Conservation (phyloP, 176 grass and related monocot genomes). For the Juncus effusus region DNA sequence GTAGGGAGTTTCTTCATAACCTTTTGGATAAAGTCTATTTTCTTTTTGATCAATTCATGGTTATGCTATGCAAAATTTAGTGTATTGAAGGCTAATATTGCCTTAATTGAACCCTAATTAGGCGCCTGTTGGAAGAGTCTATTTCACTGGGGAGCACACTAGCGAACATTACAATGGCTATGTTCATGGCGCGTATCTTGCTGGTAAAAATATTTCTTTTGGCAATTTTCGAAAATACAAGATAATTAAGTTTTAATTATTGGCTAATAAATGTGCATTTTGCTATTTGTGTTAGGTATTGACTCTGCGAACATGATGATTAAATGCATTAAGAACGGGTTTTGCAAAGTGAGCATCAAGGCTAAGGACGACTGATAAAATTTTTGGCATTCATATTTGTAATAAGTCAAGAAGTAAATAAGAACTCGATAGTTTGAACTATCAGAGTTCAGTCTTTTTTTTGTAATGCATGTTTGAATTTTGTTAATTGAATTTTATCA, state of each 20-base stretch:
- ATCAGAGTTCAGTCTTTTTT: no score
- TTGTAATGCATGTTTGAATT: no score
- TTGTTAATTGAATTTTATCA: no score
- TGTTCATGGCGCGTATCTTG: conserved; percentile 50
- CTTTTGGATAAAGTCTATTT: no score
- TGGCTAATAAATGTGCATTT: background rate
- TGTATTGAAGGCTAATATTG: background rate
- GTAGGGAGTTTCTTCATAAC: no score
- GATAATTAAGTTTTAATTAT: background rate
- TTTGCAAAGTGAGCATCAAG: conserved; percentile 37
- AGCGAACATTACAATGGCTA: conserved; percentile 50
- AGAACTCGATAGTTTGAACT: no score
- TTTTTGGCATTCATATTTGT: no score
- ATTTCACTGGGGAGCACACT: conserved; percentile 58
- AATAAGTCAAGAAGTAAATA: no score
- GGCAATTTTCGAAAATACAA: background rate
- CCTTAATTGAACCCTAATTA: background rate
- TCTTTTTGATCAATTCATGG: no score
- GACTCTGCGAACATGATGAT: conserved; percentile 49
- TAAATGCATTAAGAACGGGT: conserved; percentile 31
- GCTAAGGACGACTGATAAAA: conserved; percentile 24
- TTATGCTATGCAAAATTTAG: no score
- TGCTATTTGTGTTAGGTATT: conserved; percentile 28
- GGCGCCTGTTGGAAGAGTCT: conserved; percentile 52
- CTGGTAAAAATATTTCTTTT: conserved; percentile 19